Percentiles rank a stretch among this genome's conserved stretches.
Conservation (phyloP, 1,139 yeast genomes). For the Candida frijolesensis region DNA sequence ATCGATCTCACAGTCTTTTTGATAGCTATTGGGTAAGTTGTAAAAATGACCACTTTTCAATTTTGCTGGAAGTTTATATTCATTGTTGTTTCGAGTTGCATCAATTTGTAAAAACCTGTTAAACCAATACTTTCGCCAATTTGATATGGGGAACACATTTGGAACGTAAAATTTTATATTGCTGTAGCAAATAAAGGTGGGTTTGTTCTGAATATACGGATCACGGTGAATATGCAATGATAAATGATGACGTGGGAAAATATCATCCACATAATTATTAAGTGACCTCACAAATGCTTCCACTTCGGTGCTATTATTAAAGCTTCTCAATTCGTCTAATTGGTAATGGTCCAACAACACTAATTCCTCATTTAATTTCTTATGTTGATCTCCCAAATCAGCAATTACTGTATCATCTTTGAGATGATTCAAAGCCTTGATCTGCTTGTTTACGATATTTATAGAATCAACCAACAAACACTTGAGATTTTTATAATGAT, state of each 20-base stretch:
- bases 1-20: neutral
- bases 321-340: conserved; percentile 7
- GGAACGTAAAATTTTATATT: conserved; percentile 14
- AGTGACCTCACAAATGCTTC: conserved; percentile 4
- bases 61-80: conserved; percentile 7
- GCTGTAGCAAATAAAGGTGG: conserved; percentile 11
- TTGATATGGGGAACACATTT: conserved; percentile 7
- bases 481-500: conserved; percentile 21
- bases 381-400: conserved; percentile 9
- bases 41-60: conserved; percentile 13
- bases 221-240: neutral
- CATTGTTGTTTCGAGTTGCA: neutral
- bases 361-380: conserved; percentile 12
- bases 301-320: conserved; percentile 10
- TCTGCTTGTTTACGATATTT: conserved; percentile 17
- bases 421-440: conserved; percentile 12
- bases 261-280: conserved; percentile 1
- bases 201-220: conserved; percentile 11
- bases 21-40: neutral
- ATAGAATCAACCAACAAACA: conserved; percentile 17
- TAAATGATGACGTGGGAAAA: neutral
- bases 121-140: conserved; percentile 23
- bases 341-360: conserved; percentile 12
- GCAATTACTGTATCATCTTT: conserved; percentile 3
- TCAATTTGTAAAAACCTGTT: conserved; percentile 9